Base-by-base conservation (phyloP, 306 rosid species). In the Dryas alaskensis region DNA sequence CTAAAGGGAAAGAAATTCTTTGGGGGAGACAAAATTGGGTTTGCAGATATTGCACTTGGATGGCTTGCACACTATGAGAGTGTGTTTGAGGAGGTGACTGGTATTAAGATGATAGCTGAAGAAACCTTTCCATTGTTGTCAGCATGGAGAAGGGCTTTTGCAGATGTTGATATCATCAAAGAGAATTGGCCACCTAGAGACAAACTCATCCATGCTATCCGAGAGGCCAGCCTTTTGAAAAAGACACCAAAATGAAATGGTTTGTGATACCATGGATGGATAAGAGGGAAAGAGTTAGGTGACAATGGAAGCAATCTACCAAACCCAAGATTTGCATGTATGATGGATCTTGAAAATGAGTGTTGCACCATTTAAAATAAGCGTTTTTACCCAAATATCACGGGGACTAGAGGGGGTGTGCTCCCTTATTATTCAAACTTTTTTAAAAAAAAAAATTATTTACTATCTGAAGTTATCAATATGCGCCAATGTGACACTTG, bases 101-200 rank as follows among this genome's bases (percentile, higher is more conserved):
- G 77, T 4, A 47, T 42, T 45, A 71, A 51, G 2, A 5, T 83
- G 10, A 31, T 80, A 14, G 70, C 65, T 4, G 19, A 73, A 25
- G 59, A 79, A 10, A 73, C 61, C 8, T 46, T 68, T 45, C 84
- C 82, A 12, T 46, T 45, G 42, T 17, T 83, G 19, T 73, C 51
- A 31, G 19, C 71, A 44, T 83, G 84, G 78, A 77, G 1, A 40
- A 4, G 13, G 44, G 64, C 19, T 55, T 83, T 80, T 60, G 74
- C 51, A 43, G 78, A 60, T 58, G 57, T 66, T 46, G 80, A 82
- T 4, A 54, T 77, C 43, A 76, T 83, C 67, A 77, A 72, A 43
- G 73, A 80, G 31, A 80, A 25, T 11, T 83, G 72, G 82, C 84
- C 80, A 9, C 43, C 77, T 7, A 70, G 65, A 22, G 82, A 73